Evolutionary conservation across 352 stramenopile genomes (phyloP), one percentile per base, ranked within the genome.

Genomic region (Plasmopara halstedii): DNA sequence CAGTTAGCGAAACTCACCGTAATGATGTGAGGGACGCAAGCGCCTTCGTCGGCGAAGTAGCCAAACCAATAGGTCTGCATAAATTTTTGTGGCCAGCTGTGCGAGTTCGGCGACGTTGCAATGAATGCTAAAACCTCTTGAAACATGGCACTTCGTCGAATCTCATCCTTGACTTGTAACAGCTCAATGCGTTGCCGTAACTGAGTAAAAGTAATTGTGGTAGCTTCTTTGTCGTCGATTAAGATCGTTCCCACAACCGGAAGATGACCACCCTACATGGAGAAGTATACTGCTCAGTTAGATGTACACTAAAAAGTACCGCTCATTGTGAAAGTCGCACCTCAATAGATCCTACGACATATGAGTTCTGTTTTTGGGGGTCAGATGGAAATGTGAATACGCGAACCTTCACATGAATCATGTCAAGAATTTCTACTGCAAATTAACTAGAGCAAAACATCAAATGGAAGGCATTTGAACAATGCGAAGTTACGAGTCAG

Each of bases 41-140:
- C 58, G 35, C 67, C 59, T 15, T 67, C 38, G 39, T 81, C 62
- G 0, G 49, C 46, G 37, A 81, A 87, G 42, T 74, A 76, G 5
- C 76, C 72, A 35, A 88, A 84, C 72, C 76, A 85, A 46, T 91
- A 91, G 5, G 76, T 88, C 42, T 87, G 76, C 47, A 82, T 53
- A 29, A 72, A 58, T 35, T 71, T 86, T 4, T 59, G 31, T 2
- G 73, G 76, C 76, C 76, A 88, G 20, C 56, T 17, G 46, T 88
- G 74, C 11, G 76, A 74, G 25, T 88, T 88, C 3, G 67, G 43
- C 29, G 69, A 79, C 27, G 56, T 60, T 6, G 62, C 61, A 46
- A 83, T 81, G 37, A 86, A 70, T 36, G 73, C 50, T 23, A 91
- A 42, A 25, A 85, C 72, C 44, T 91, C 79, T 42, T 91, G 79